Evolutionary conservation across 2,329 filamentous ascomycete species (phyloP).

Genomic region (Alternaria triticimaculans): DNA sequence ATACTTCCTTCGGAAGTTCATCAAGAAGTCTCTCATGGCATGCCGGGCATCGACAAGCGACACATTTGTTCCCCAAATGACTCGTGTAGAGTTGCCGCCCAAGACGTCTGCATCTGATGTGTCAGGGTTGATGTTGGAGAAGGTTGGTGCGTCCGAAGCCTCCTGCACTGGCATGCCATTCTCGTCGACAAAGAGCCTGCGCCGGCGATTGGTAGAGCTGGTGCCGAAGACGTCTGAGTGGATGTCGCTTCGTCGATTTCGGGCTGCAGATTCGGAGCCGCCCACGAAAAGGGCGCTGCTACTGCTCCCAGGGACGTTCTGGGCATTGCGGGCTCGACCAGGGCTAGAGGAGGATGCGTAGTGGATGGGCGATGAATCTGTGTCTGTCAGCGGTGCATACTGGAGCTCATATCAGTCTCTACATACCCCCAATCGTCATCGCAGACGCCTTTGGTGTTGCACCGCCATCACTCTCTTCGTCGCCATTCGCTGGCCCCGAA

Average conservation of each 20-base stretch:
- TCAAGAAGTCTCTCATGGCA: conserved; percentile 88
- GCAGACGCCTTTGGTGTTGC: conserved; percentile 74
- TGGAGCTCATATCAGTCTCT: neutral
- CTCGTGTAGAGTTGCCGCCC: conserved; percentile 78
- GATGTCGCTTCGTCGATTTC: conserved; percentile 81
- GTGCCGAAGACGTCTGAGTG: conserved; percentile 71
- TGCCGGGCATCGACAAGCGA: conserved; percentile 89
- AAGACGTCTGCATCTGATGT: conserved; percentile 91
- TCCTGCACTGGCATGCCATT: conserved; percentile 65
- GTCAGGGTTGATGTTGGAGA: conserved; percentile 75
- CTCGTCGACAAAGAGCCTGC: conserved; percentile 69
- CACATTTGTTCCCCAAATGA: conserved; percentile 98
- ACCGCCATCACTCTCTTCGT: conserved; percentile 64
- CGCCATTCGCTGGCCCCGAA: conserved; percentile 49
- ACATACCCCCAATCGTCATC: conserved; percentile 67
- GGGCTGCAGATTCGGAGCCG: conserved; percentile 61
- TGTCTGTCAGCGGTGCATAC: conserved; percentile 16
- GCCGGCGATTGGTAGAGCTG: conserved; percentile 56
- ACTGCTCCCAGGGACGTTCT: conserved; percentile 77
- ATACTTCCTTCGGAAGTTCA: conserved; percentile 92
- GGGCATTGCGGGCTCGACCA: conserved; percentile 64
- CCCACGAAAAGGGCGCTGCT: conserved; percentile 87
- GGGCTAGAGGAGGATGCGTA: conserved; percentile 92
- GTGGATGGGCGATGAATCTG: conserved; percentile 90
- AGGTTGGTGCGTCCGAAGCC: conserved; percentile 65